These are phyloP conservation scores for Berkeleyomyces rouxiae DNA, from an alignment of 2,329 filamentous ascomycete genomes.

Conservation along the genomic window DNA sequence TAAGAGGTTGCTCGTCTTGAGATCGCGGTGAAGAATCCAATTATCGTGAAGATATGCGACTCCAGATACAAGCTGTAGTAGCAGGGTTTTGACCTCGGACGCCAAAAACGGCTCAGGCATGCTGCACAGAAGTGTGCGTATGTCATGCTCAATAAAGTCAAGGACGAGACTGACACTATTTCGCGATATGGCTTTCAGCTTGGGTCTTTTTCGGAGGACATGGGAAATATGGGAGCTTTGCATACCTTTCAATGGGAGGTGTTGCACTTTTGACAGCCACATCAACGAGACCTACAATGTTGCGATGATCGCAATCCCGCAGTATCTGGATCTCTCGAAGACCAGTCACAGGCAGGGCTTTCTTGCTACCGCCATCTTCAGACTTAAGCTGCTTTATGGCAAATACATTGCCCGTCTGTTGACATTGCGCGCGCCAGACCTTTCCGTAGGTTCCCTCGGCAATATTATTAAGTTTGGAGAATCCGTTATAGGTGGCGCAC, in stretches of 20 bases:
- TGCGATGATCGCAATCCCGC: slow-evolving; percentile 60
- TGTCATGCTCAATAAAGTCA: slow-evolving; percentile 93
- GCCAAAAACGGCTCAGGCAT: slow-evolving; percentile 89
- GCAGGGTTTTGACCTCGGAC: slow-evolving; percentile 80
- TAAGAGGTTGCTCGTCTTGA: slow-evolving; percentile 86
- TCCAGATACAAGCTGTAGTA: slow-evolving; percentile 66
- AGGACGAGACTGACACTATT: slow-evolving; percentile 78
- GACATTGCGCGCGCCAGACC: slow-evolving; percentile 71
- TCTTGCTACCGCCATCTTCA: slow-evolving; percentile 37
- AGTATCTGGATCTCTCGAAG: slow-evolving; percentile 87
- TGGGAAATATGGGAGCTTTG: slow-evolving; percentile 5
- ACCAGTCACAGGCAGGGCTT: slow-evolving; percentile 66
- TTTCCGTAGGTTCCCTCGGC: slow-evolving; percentile 94
- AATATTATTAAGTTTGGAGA: slow-evolving; percentile 87
- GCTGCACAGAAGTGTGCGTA: slow-evolving; percentile 81
- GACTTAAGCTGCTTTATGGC: slow-evolving; percentile 85
- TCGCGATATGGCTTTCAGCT: background rate
- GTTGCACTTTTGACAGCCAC: slow-evolving; percentile 59
- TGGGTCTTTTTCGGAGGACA: background rate
- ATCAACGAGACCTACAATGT: slow-evolving; percentile 69
- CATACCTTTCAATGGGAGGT: slow-evolving; percentile 36
- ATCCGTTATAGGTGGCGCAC: slow-evolving; percentile 63
- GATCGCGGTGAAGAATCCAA: slow-evolving; percentile 85
- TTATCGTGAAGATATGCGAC: slow-evolving; percentile 72
- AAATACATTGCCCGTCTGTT: slow-evolving; percentile 59